phyloP scores from a whole-genome alignment of 441 rosid genomes.

The Isatis lusitanica region DNA sequence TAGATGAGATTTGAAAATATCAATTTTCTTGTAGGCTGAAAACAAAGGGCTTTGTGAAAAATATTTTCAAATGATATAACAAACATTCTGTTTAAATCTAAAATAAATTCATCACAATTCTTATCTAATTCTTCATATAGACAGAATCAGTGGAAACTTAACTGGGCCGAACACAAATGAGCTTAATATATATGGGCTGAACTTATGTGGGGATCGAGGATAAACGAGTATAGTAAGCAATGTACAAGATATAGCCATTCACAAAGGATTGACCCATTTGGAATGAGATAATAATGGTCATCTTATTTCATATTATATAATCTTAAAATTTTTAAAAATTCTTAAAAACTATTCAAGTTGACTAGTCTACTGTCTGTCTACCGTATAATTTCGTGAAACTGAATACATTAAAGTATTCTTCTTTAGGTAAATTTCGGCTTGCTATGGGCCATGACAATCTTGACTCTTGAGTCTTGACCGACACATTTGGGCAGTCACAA shows the following conservation, averaged over 20 bases:
- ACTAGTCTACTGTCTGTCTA: neutral
- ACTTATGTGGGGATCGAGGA: neutral
- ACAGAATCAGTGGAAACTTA: neutral
- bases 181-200: neutral
- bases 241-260: neutral
- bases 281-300: neutral
- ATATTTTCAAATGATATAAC: neutral
- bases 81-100: neutral
- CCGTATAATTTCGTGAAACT: neutral
- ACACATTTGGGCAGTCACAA: slow-evolving; percentile 14
- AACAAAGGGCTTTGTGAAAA: neutral
- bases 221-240: neutral
- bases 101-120: neutral
- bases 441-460: slow-evolving; percentile 1
- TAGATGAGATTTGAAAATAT: neutral
- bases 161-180: slow-evolving; percentile 11
- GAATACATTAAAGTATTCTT: neutral
- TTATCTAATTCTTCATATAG: neutral
- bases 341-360: neutral
- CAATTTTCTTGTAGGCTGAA: neutral
- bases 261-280: neutral
- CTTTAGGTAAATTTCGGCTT: neutral
- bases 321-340: neutral
- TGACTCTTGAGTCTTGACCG: neutral
- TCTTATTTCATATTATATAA: neutral